Base-by-base conservation (phyloP, 805 yeast species). In the Wickerhamomyces canadensis region DNA sequence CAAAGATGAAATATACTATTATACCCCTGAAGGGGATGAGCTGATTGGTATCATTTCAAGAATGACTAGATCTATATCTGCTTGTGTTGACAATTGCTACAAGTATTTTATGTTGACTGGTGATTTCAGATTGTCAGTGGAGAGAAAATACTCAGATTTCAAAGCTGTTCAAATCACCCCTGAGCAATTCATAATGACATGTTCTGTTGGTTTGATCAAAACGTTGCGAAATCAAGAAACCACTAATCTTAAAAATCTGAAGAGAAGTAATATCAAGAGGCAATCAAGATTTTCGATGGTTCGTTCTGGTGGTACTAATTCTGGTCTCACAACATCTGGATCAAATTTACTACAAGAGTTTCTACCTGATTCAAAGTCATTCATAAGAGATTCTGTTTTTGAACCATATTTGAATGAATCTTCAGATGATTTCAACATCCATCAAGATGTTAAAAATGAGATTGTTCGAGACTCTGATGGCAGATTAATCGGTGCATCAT, bases 71-170 rank as follows among this genome's bases (percentile, higher is more conserved):
- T 63, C 77, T 1, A 75, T 78, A 18, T 55, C 74, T 10, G 49
- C 57, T 16, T 72, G 81, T 1, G 65, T 77, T 16, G 50, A 58
- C 1, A 72, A 76, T 9, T 77, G 80, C 37, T 57, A 71, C 43
- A 68, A 63, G 38, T 64, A 78, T 29, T 54, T 81, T 22, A 66
- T 72, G 9, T 53, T 75, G 15, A 72, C 79, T n/a, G 83, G 83
- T n/a, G 84, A 81, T 45, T 80, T 80, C 54, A 72, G 70, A 48
- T 60, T 83, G 32, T 72, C 76, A 17, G 55, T 65, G 2, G 78
- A 76, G 29, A 70, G 87, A 50, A 64, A 74, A 16, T 84, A 82
- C 51, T 81, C 86, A 1, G 83, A 84, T 54, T 82, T 82, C 45
- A 58, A 69, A 9, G 57, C 56, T 19, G 72, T 78, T 57, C 68